Percentiles rank a stretch among this genome's conserved stretches.
Conservation (phyloP, 805 yeast species). For the Kazachstania bromeliacearum region DNA sequence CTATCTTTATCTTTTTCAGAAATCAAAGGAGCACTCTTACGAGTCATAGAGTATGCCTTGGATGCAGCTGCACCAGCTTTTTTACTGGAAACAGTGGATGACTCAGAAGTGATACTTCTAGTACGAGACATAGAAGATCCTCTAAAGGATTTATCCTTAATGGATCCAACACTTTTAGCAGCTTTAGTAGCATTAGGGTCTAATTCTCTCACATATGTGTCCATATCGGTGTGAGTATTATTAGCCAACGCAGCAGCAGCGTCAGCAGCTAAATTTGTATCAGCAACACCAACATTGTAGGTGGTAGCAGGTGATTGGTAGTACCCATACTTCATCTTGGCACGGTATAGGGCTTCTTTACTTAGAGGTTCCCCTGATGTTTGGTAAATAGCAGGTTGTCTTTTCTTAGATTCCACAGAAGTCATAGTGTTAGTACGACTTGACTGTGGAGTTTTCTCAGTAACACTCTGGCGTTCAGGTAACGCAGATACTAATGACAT, state of each 20-base stretch:
- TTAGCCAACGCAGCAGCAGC: slow-evolving; percentile 69
- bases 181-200: slow-evolving; percentile 28
- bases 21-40: not conserved
- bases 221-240: slow-evolving; percentile 51
- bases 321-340: slow-evolving; percentile 60
- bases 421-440: slow-evolving; percentile 6
- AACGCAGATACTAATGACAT: slow-evolving; percentile 29
- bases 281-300: slow-evolving; percentile 52
- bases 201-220: slow-evolving; percentile 46
- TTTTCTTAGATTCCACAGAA: slow-evolving; percentile 3
- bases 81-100: slow-evolving; percentile 5
- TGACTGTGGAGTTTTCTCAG: slow-evolving; percentile 3
- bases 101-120: slow-evolving; percentile 2
- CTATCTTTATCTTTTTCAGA: not conserved
- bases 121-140: not conserved
- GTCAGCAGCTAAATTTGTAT: slow-evolving; percentile 50
- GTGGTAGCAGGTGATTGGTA: slow-evolving; percentile 38
- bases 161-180: slow-evolving; percentile 18
- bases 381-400: slow-evolving; percentile 40
- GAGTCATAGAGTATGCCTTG: slow-evolving; percentile 20
- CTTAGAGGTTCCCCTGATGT: slow-evolving; percentile 62
- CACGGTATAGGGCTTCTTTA: slow-evolving; percentile 66
- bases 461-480: slow-evolving; percentile 6
- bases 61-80: slow-evolving; percentile 21
- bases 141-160: not conserved